Evolutionary conservation across 371 early-diverging fungal genomes (phyloP).

Genomic region (Dichotomocladium elegans): DNA sequence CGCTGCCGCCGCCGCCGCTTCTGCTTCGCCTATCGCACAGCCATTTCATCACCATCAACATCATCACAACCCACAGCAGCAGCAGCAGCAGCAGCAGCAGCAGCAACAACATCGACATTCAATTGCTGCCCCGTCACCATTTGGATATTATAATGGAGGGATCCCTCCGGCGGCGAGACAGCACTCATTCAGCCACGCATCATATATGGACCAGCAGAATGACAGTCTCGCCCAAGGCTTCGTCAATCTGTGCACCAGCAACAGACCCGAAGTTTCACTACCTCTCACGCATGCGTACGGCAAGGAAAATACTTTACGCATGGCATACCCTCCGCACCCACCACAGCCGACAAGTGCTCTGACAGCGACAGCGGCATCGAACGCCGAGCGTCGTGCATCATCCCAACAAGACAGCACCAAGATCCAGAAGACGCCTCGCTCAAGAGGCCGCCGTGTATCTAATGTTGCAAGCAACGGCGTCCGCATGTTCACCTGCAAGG

Average conservation of each 20-base stretch:
- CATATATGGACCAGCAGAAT: slow-evolving; percentile 3
- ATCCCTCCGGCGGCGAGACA: slow-evolving; percentile 6
- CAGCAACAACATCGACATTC: slow-evolving; percentile 21
- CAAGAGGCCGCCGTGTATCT: slow-evolving; percentile 57
- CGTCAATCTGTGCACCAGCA: background rate
- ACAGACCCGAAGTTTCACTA: too few relatives aligned
- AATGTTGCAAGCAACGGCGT: slow-evolving; percentile 35
- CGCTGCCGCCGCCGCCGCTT: too few relatives aligned
- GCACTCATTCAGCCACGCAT: slow-evolving; percentile 19
- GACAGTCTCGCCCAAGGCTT: slow-evolving; percentile 1
- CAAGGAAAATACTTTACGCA: background rate
- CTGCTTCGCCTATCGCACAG: background rate
- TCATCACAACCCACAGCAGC: background rate
- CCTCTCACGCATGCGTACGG: background rate
- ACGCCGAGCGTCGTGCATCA: background rate
- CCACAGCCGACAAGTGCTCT: background rate
- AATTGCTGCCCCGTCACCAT: slow-evolving; percentile 16
- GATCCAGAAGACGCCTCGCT: slow-evolving; percentile 14
- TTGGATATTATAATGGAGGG: slow-evolving; percentile 7
- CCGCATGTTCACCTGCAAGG: slow-evolving; percentile 52
- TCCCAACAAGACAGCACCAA: background rate
- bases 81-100: background rate
- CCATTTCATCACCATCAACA: background rate
- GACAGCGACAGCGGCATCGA: background rate
- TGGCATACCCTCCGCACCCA: background rate